Percentiles rank a stretch among this genome's conserved stretches.
Conservation (phyloP, 2,329 filamentous ascomycete genomes). For the Microthyrium microscopicum region DNA sequence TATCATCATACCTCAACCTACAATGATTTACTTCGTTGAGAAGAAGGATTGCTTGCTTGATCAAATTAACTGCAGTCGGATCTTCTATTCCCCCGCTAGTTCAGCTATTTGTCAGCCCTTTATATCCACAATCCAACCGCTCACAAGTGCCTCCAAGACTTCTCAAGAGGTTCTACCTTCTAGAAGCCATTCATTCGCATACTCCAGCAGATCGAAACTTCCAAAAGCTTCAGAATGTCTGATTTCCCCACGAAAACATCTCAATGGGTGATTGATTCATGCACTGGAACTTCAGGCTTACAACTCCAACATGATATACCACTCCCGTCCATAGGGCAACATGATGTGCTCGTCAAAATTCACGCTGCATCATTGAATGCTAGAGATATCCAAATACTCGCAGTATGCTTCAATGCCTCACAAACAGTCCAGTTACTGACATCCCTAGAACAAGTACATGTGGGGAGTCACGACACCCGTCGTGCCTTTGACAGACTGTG, state of each 20-base stretch:
- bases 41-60: too few species aligned
- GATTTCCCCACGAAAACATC: not conserved
- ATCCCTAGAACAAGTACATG: slow-evolving; percentile 26
- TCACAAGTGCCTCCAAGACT: not conserved
- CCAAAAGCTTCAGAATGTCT: not conserved
- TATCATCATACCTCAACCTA: too few species aligned
- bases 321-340: slow-evolving; percentile 47
- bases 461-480: slow-evolving; percentile 24
- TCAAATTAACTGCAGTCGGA: too few species aligned
- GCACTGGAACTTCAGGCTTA: too few species aligned
- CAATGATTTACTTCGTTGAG: too few species aligned
- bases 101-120: too few species aligned
- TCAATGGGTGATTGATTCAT: slow-evolving; percentile 7
- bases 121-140: not conserved
- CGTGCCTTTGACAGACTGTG: slow-evolving; percentile 17
- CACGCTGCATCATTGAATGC: slow-evolving; percentile 4
- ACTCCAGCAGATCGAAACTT: not conserved
- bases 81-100: too few species aligned
- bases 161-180: not conserved
- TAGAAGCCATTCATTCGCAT: not conserved
- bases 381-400: slow-evolving; percentile 5
- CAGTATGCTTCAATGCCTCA: not conserved
- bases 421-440: not conserved
- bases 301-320: slow-evolving; percentile 24
- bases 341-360: slow-evolving; percentile 55